Conservation (phyloP, 2,329 filamentous ascomycete genomes). For the Calonectria pseudoreteaudii region DNA sequence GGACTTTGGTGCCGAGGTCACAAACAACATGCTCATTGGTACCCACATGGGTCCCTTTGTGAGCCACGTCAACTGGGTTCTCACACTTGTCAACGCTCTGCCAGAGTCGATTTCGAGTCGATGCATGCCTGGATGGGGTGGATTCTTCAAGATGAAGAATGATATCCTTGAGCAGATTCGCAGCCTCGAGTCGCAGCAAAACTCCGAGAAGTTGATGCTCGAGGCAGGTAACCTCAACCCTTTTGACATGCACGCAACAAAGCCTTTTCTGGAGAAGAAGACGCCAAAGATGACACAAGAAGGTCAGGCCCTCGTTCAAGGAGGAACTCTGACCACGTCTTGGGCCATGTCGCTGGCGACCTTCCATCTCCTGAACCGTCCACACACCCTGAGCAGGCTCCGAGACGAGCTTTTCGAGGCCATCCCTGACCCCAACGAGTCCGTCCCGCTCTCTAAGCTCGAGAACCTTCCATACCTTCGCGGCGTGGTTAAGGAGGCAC, state of each 20-base stretch:
- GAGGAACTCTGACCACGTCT: constrained; percentile 55
- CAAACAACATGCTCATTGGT: constrained; percentile 50
- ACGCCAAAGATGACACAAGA: constrained; percentile 51
- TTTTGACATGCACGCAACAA: constrained; percentile 47
- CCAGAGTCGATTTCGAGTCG: constrained; percentile 51
- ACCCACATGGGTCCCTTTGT: constrained; percentile 52
- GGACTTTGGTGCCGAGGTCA: constrained; percentile 51
- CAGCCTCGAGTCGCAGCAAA: constrained; percentile 49
- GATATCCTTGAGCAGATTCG: constrained; percentile 51
- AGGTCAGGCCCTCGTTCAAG: constrained; percentile 52
- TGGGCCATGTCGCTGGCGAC: constrained; percentile 50
- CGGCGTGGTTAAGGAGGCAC: constrained; percentile 63
- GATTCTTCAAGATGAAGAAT: constrained; percentile 54
- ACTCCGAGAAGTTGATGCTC: constrained; percentile 48
- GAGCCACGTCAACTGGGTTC: constrained; percentile 51
- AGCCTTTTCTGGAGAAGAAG: constrained; percentile 49
- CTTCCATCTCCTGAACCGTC: constrained; percentile 50
- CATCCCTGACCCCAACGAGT: constrained; percentile 46
- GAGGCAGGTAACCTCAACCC: constrained; percentile 49
- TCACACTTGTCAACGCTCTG: constrained; percentile 49
- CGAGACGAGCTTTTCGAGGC: constrained; percentile 51
- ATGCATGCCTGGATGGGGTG: constrained; percentile 50
- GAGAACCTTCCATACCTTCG: constrained; percentile 57
- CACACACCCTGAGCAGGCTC: constrained; percentile 44
- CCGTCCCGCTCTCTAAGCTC: constrained; percentile 43